These are phyloP conservation scores for Closterium sp. DNA, from an alignment of 139 green algal species.

Conservation along the genomic window DNA sequence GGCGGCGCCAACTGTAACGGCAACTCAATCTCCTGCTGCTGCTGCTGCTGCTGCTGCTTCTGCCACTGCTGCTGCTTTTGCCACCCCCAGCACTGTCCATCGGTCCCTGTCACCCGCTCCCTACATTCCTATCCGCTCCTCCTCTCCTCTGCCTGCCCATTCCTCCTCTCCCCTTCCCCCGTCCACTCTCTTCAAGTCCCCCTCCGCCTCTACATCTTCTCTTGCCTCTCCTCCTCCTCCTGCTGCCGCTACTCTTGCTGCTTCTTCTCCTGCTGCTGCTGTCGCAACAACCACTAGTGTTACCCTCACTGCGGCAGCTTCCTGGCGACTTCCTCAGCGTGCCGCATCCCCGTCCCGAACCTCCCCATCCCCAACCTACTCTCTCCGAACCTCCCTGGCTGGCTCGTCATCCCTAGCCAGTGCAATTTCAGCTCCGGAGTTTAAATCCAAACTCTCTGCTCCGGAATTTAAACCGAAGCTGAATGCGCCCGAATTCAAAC, in stretches of 20 bases:
- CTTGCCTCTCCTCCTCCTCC: neutral
- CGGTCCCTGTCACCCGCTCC: neutral
- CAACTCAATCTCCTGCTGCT: too few species aligned
- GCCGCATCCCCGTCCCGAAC: neutral
- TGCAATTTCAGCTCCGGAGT: neutral
- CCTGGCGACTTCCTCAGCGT: neutral
- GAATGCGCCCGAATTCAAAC: neutral
- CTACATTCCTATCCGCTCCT: neutral
- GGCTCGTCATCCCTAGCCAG: neutral
- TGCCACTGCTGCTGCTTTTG: neutral
- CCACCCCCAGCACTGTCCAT: neutral
- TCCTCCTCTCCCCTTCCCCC: neutral
- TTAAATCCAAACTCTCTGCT: neutral
- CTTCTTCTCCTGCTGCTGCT: neutral
- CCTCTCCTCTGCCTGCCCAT: neutral
- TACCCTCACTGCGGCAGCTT: neutral
- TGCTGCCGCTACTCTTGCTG: neutral
- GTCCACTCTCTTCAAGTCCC: neutral
- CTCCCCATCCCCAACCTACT: neutral
- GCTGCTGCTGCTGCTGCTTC: too few species aligned
- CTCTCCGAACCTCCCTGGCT: neutral
- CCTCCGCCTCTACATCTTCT: neutral
- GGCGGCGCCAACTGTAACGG: too few species aligned
- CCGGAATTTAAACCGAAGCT: neutral
- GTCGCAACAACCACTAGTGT: neutral